A percentile compares a stretch with the other conserved stretches of the same genome.
phyloP scores from a whole-genome alignment of 2,329 filamentous ascomycete genomes.

The Acarospora socialis region DNA sequence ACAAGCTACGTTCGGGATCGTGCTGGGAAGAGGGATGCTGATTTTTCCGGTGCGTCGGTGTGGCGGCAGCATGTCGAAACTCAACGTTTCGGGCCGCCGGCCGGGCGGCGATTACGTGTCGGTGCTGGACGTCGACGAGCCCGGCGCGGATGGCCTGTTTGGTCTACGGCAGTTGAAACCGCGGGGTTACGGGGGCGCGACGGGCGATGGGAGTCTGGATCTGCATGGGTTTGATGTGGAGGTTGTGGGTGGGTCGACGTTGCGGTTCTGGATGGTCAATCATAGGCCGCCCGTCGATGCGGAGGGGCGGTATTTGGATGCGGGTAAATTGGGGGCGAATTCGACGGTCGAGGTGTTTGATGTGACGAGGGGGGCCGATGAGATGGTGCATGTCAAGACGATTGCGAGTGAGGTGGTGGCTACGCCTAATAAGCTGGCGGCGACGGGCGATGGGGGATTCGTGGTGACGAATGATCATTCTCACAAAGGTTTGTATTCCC shows the following conservation, averaged over 20 bases:
- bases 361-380: conserved; percentile 14
- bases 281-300: conserved; percentile 21
- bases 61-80: neutral
- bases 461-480: conserved; percentile 26
- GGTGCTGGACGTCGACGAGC: conserved; percentile 19
- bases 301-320: conserved; percentile 20
- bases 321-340: conserved; percentile 21
- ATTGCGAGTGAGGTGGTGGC: conserved; percentile 19
- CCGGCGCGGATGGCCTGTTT: conserved; percentile 13
- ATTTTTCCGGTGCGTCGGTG: too few relatives aligned
- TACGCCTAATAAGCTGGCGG: conserved; percentile 25
- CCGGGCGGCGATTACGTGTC: conserved; percentile 15
- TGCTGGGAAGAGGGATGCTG: too few relatives aligned
- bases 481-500: conserved; percentile 15
- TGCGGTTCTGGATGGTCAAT: conserved; percentile 23
- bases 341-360: conserved; percentile 26
- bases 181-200: conserved; percentile 12
- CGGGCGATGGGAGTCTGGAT: conserved; percentile 16
- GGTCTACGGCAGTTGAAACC: conserved; percentile 10
- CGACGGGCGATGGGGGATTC: conserved; percentile 21
- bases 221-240: conserved; percentile 23
- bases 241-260: conserved; percentile 11
- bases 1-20: conserved; percentile 15
- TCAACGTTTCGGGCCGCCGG: neutral
- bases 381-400: conserved; percentile 22